Evolutionary conservation across 345 rosid species (phyloP).

Genomic region (Euphorbia peplus): DNA sequence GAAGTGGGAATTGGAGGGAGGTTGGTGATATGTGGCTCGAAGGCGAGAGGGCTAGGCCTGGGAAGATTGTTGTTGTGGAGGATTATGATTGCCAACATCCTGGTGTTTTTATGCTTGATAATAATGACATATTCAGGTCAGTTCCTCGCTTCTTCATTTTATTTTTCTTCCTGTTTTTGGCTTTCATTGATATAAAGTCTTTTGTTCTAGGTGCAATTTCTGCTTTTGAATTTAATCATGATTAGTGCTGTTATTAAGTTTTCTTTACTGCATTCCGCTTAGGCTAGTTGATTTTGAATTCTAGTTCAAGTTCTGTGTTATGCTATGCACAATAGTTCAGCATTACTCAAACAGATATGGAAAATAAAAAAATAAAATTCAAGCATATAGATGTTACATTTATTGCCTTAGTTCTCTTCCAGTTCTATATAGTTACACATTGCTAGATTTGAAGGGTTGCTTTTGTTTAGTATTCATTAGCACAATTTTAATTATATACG

Average conservation of each 20-base stretch:
- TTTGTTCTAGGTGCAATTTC: neutral
- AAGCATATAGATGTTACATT: neutral
- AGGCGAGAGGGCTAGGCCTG: constrained; percentile 57
- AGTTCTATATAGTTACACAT: neutral
- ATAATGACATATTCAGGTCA: constrained; percentile 61
- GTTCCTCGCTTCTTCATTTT: neutral
- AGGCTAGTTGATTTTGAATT: neutral
- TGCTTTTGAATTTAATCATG: neutral
- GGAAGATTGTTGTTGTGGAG: constrained; percentile 67
- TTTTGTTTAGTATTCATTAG: neutral
- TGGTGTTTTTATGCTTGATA: constrained; percentile 71
- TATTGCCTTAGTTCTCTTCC: neutral
- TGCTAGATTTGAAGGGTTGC: neutral
- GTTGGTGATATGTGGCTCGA: constrained; percentile 81
- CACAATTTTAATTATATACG: neutral
- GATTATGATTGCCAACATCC: constrained; percentile 44
- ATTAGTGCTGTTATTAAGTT: neutral
- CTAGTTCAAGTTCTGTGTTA: neutral
- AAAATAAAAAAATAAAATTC: neutral
- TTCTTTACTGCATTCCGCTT: constrained; percentile 1
- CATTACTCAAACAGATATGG: neutral
- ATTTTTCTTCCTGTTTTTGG: neutral
- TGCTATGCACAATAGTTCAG: neutral
- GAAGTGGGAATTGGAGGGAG: constrained; percentile 55
- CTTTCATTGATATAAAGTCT: neutral